phyloP scores from a whole-genome alignment of 225 moss, liverwort and hornwort species.

The Straminergon stramineum region DNA sequence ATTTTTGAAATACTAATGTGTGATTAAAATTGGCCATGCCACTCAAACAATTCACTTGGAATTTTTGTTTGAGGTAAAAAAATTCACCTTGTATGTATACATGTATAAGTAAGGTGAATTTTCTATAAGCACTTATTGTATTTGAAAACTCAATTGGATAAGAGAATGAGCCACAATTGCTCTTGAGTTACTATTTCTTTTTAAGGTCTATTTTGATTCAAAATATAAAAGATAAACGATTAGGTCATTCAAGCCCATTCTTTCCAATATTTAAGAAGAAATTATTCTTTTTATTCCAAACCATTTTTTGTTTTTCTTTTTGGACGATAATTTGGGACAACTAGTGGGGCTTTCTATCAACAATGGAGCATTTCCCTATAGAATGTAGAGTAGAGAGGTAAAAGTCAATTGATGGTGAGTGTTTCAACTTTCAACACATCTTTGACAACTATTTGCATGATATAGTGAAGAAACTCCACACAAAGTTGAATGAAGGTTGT shows the following conservation, averaged over 20 bases:
- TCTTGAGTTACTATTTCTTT: not conserved
- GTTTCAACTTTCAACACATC: not conserved
- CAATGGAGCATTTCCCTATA: too few relatives aligned
- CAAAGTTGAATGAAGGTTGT: not conserved
- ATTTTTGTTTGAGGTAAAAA: not conserved
- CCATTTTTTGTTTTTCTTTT: not conserved
- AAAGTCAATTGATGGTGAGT: not conserved
- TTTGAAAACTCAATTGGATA: not conserved
- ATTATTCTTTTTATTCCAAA: not conserved
- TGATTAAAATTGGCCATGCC: not conserved
- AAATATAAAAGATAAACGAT: not conserved
- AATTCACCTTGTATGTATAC: not conserved
- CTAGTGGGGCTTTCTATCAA: not conserved
- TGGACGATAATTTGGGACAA: not conserved
- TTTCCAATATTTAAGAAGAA: not conserved
- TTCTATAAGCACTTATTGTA: accelerated
- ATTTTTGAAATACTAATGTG: not conserved
- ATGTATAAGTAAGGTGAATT: too few relatives aligned
- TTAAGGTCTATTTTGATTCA: not conserved
- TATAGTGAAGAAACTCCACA: not conserved
- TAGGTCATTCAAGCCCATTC: not conserved
- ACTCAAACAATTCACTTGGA: not conserved
- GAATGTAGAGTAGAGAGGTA: not conserved
- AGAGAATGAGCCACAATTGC: not conserved
- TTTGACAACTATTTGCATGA: not conserved